Conservation (phyloP, 176 grass and related monocot genomes). For the Olyra latifolia region DNA sequence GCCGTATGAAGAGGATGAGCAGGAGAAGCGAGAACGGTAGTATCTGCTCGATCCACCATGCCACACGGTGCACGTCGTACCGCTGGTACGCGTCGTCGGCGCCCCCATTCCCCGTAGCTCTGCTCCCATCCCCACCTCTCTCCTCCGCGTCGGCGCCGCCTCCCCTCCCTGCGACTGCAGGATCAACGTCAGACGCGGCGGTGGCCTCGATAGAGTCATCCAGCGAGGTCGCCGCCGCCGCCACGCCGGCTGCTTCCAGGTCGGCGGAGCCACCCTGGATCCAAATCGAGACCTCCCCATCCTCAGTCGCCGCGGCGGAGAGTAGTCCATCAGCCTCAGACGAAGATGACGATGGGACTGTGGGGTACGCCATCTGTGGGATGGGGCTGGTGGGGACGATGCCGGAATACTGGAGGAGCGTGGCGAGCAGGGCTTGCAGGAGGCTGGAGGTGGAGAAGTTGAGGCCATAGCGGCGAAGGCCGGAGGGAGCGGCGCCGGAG, state of each 20-base stretch:
- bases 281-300: slow-evolving; percentile 88
- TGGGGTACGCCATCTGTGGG: slow-evolving; percentile 33
- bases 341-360: slow-evolving; percentile 19
- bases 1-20: slow-evolving; percentile 93
- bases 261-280: slow-evolving; percentile 72
- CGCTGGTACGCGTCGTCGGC: slow-evolving; percentile 80
- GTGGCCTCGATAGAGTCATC: slow-evolving; percentile 37
- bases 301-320: slow-evolving; percentile 37
- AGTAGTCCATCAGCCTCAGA: slow-evolving; percentile 33
- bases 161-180: slow-evolving; percentile 28
- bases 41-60: slow-evolving; percentile 95
- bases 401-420: slow-evolving; percentile 89
- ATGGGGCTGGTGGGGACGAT: slow-evolving; percentile 50
- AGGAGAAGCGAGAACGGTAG: slow-evolving; percentile 93
- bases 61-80: slow-evolving; percentile 89
- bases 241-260: slow-evolving; percentile 29
- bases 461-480: slow-evolving; percentile 61
- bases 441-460: slow-evolving; percentile 76
- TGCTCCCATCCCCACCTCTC: slow-evolving; percentile 21
- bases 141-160: slow-evolving; percentile 46
- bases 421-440: slow-evolving; percentile 77
- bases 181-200: slow-evolving; percentile 43
- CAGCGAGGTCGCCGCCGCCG: slow-evolving; percentile 11
- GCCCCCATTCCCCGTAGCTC: slow-evolving; percentile 32
- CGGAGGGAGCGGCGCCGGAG: slow-evolving; percentile 19